Evolutionary conservation across 1,284 basidiomycete genomes (phyloP).

Genomic region (Leccinum griseonigrum): DNA sequence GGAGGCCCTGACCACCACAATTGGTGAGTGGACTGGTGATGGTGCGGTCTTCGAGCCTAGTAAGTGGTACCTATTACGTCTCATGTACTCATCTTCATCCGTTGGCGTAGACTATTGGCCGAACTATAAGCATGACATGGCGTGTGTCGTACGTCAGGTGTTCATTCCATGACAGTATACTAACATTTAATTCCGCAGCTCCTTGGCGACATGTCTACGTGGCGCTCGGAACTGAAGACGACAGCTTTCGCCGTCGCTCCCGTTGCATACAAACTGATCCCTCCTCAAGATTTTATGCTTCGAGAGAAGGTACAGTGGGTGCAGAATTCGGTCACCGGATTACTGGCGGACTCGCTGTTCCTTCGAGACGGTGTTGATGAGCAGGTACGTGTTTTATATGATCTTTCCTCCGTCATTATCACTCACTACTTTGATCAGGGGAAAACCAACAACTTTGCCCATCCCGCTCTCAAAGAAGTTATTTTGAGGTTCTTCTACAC

Average conservation of each 20-base stretch:
- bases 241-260: neutral
- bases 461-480: neutral
- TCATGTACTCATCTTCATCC: neutral
- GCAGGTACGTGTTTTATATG: neutral
- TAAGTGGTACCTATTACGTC: neutral
- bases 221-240: neutral
- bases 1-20: neutral
- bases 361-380: neutral
- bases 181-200: neutral
- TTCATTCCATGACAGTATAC: neutral
- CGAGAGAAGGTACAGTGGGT: neutral
- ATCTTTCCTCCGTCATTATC: neutral
- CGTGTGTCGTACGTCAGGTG: neutral
- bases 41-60: neutral
- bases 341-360: neutral
- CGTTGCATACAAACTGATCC: neutral
- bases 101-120: neutral
- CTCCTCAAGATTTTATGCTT: neutral
- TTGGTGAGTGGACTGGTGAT: neutral
- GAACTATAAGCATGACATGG: neutral
- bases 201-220: neutral
- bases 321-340: neutral
- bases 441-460: neutral
- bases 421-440: neutral
- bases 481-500: neutral